Percentiles rank a stretch among this genome's conserved stretches.
Evolutionary conservation across 2,329 filamentous ascomycete species (phyloP).

Genomic region (Trichoderma aggressivum): DNA sequence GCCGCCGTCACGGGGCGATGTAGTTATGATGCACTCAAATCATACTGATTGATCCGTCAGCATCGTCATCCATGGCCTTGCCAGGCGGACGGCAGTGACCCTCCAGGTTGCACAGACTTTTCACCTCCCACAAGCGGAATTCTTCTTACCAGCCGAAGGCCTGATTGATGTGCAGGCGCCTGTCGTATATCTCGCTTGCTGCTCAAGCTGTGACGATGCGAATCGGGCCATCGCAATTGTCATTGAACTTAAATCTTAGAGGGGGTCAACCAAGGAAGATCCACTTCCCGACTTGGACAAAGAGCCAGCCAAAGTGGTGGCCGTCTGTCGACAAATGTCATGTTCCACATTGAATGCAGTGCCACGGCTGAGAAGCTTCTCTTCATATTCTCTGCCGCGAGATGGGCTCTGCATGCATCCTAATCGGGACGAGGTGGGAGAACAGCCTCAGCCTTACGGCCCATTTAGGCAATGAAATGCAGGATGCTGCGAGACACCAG

Average conservation of each 20-base stretch:
- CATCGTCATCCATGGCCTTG: neutral
- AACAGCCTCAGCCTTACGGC: conserved; percentile 1
- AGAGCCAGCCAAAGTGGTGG: neutral
- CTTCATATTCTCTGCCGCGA: neutral
- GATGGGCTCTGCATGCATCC: neutral
- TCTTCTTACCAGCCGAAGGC: neutral
- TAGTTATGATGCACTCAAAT: neutral
- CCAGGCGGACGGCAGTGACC: neutral
- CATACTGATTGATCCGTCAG: neutral
- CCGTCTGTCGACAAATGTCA: neutral
- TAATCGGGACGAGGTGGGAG: neutral
- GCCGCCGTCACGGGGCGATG: conserved; percentile 1
- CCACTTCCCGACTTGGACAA: neutral
- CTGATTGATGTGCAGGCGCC: neutral
- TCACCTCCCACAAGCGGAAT: neutral
- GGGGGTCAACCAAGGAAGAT: neutral
- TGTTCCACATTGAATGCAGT: conserved; percentile 1
- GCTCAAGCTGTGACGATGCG: neutral
- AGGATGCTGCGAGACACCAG: neutral
- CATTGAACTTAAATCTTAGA: neutral
- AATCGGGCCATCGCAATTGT: neutral
- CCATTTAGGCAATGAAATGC: conserved; percentile 3
- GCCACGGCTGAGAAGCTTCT: neutral
- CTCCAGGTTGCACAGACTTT: neutral
- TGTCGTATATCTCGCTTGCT: neutral